These are phyloP conservation scores for Xanthoconium separans DNA, from an alignment of 1,284 basidiomycete genomes.

Conservation along the genomic window DNA sequence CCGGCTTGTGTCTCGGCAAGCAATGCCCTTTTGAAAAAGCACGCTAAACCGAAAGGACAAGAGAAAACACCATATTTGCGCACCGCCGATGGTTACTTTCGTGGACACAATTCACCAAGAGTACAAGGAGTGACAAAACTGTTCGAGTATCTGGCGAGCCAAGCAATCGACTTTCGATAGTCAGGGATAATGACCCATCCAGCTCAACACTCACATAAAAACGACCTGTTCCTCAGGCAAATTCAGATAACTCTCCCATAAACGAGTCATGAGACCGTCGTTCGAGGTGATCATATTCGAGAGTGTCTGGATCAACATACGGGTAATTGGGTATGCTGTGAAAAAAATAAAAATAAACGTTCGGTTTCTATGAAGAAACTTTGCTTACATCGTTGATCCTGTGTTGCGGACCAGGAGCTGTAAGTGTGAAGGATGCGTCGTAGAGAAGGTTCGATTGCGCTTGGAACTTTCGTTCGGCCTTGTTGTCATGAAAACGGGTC, in stretches of 20 bases:
- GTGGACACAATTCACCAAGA: slow-evolving; percentile 72
- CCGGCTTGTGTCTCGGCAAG: slow-evolving; percentile 54
- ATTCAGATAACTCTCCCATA: slow-evolving; percentile 66
- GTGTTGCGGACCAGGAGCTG: slow-evolving; percentile 64
- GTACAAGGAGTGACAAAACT: slow-evolving; percentile 61
- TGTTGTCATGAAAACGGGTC: slow-evolving; percentile 4
- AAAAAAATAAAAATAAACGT: background rate
- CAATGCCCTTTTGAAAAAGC: slow-evolving; percentile 39
- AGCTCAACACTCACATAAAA: slow-evolving; percentile 56
- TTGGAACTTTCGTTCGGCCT: slow-evolving; percentile 28
- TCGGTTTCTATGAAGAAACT: slow-evolving; percentile 14
- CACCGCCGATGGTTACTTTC: slow-evolving; percentile 56
- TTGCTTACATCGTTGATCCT: slow-evolving; percentile 52
- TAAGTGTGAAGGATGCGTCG: slow-evolving; percentile 52
- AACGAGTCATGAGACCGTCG: slow-evolving; percentile 47
- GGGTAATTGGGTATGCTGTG: slow-evolving; percentile 54
- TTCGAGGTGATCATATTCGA: slow-evolving; percentile 76
- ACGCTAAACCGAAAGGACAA: slow-evolving; percentile 1
- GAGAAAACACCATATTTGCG: slow-evolving; percentile 30
- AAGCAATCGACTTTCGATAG: slow-evolving; percentile 61
- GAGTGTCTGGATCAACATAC: slow-evolving; percentile 65
- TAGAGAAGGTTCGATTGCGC: slow-evolving; percentile 56
- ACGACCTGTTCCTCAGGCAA: slow-evolving; percentile 74
- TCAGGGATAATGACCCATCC: slow-evolving; percentile 11
- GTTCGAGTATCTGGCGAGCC: slow-evolving; percentile 64